These are phyloP conservation scores for Wolfiporia cocos DNA, from an alignment of 1,284 basidiomycete species.

Conservation along the genomic window DNA sequence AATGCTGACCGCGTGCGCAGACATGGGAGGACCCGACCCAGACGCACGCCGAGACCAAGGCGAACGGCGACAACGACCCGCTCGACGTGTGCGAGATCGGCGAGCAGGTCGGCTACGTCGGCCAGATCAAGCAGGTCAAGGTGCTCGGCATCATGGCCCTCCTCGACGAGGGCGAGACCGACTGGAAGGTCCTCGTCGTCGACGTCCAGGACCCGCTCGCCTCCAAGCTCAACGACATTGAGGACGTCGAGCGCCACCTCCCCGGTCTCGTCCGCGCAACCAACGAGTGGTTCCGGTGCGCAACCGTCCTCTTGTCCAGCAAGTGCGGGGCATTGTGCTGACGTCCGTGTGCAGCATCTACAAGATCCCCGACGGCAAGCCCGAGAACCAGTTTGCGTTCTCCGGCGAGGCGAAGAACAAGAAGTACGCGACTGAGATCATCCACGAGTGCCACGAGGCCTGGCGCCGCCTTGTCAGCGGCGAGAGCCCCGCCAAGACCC, in stretches of 20 bases:
- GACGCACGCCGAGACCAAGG: conserved; percentile 95
- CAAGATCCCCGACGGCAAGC: conserved; percentile 99
- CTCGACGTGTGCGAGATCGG: conserved; percentile 99
- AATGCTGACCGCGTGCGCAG: conserved; percentile 34
- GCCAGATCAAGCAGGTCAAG: conserved; percentile 99
- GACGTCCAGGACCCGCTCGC: conserved; percentile 97
- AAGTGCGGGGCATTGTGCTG: conserved; percentile 6
- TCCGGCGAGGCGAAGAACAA: conserved; percentile 99
- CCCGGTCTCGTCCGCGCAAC: conserved; percentile 95
- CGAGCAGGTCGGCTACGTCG: conserved; percentile 95
- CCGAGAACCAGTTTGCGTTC: conserved; percentile 99
- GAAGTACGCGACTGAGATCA: conserved; percentile 98
- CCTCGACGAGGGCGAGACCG: conserved; percentile 96
- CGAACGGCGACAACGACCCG: conserved; percentile 98
- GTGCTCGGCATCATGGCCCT: conserved; percentile 99
- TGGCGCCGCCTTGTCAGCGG: conserved; percentile 94
- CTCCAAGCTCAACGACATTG: conserved; percentile 96
- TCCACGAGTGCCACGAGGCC: conserved; percentile 98
- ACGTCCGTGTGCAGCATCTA: conserved; percentile 64
- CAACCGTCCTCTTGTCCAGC: conserved; percentile 7
- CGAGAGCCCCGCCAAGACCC: conserved; percentile 68
- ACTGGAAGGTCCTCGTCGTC: conserved; percentile 99
- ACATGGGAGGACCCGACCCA: conserved; percentile 97
- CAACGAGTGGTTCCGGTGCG: conserved; percentile 93
- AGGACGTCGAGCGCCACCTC: conserved; percentile 98